phyloP scores from a whole-genome alignment of 352 stramenopile species.

The Phytophthora melonis region DNA sequence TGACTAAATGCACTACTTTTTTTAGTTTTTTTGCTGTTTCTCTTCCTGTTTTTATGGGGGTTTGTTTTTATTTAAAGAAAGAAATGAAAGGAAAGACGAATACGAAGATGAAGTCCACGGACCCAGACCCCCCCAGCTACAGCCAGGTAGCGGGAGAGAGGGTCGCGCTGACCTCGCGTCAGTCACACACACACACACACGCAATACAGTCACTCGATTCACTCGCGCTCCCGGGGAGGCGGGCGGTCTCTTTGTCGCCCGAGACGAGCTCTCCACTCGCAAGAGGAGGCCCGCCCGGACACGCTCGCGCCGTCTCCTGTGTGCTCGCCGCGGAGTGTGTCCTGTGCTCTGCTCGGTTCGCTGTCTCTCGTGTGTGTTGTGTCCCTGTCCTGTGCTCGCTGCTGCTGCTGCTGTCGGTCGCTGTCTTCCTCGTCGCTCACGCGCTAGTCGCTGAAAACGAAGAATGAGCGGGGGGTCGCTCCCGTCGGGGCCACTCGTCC shows the following conservation, averaged over 20 bases:
- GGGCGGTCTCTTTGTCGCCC: slow-evolving; percentile 4
- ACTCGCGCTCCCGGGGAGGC: too few species aligned
- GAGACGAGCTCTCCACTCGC: slow-evolving; percentile 23
- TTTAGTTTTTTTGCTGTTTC: slow-evolving; percentile 18
- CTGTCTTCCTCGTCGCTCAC: slow-evolving; percentile 21
- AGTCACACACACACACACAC: background rate
- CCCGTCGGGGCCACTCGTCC: background rate
- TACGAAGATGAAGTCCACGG: background rate
- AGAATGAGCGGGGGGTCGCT: slow-evolving; percentile 18
- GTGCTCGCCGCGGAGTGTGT: background rate
- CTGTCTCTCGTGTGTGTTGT: background rate
- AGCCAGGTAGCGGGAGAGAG: slow-evolving; percentile 11
- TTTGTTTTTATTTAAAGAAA: slow-evolving; percentile 21
- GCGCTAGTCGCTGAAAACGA: slow-evolving; percentile 27
- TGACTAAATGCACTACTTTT: slow-evolving; percentile 28
- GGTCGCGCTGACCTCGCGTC: background rate
- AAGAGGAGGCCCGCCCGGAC: slow-evolving; percentile 16
- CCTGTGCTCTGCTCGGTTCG: slow-evolving; percentile 1
- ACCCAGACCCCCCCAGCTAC: slow-evolving; percentile 10
- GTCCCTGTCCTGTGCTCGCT: slow-evolving; percentile 11
- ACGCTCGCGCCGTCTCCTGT: background rate
- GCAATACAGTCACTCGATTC: slow-evolving; percentile 15
- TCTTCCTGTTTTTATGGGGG: slow-evolving; percentile 14
- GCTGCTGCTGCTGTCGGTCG: slow-evolving; percentile 18
- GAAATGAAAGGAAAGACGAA: slow-evolving; percentile 18